phyloP scores from a whole-genome alignment of 2,329 filamentous ascomycete species.

The Podosphaera fusca region DNA sequence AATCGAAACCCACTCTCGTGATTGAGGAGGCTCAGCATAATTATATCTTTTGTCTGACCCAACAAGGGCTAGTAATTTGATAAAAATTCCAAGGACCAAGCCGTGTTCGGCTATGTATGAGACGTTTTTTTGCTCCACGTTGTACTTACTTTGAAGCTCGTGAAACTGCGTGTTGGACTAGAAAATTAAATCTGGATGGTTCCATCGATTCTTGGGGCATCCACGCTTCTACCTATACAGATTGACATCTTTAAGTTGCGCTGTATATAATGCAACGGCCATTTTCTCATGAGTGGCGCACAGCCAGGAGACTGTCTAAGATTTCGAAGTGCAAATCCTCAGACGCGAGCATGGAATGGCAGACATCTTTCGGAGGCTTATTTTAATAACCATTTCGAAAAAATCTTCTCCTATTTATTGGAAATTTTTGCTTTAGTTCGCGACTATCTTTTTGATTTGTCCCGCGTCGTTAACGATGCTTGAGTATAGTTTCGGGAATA shows the following conservation, averaged over 20 bases:
- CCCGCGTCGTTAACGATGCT: too few species aligned
- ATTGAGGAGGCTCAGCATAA: not conserved
- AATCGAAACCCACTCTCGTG: not conserved
- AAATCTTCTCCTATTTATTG: not conserved
- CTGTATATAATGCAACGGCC: not conserved
- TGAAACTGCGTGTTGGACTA: not conserved
- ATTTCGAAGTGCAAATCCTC: not conserved
- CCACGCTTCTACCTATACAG: not conserved
- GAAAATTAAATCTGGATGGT: not conserved
- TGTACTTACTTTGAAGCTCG: not conserved
- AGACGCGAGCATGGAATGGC: not conserved
- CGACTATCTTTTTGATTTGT: not conserved
- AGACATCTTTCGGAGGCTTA: not conserved
- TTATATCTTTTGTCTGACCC: not conserved
- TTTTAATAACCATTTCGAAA: not conserved
- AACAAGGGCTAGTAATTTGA: not conserved
- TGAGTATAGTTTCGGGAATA: too few species aligned
- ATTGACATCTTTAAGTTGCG: not conserved
- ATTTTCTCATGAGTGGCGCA: not conserved
- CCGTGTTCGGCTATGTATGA: conserved; percentile 1
- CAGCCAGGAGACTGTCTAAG: not conserved
- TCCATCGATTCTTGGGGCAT: not conserved
- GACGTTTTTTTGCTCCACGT: not conserved
- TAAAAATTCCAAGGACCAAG: not conserved
- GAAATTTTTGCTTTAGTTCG: not conserved